Evolutionary conservation across 176 grass and related monocot species (phyloP).

Genomic region (maize (Zea mays)): Zm-B73-REFERENCE-NAM-5.0 NC_050096.1:271463501-271464000

Average conservation of each 20-base stretch:
- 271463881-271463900: constrained; percentile 25
- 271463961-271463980: constrained; percentile 80
- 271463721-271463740: neutral
- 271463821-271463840: constrained; percentile 78
- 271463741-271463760: constrained; percentile 24
- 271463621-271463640: constrained; percentile 96
- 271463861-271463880: constrained; percentile 1
- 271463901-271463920: constrained; percentile 28
- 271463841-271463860: constrained; percentile 82
- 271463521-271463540: constrained; percentile 93
- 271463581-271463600: neutral
- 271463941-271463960: constrained; percentile 75
- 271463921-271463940: constrained; percentile 62
- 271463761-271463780: constrained; percentile 50
- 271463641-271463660: constrained; percentile 79
- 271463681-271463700: constrained; percentile 74
- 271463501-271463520: constrained; percentile 79
- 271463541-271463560: constrained; percentile 45
- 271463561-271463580: constrained; percentile 29
- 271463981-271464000: constrained; percentile 73
- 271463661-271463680: constrained; percentile 83
- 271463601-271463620: constrained; percentile 12
- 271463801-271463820: constrained; percentile 61
- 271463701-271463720: constrained; percentile 38
- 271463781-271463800: constrained; percentile 80